phyloP scores from a whole-genome alignment of 2,329 filamentous ascomycete species.

The Penicillium sp. region DNA sequence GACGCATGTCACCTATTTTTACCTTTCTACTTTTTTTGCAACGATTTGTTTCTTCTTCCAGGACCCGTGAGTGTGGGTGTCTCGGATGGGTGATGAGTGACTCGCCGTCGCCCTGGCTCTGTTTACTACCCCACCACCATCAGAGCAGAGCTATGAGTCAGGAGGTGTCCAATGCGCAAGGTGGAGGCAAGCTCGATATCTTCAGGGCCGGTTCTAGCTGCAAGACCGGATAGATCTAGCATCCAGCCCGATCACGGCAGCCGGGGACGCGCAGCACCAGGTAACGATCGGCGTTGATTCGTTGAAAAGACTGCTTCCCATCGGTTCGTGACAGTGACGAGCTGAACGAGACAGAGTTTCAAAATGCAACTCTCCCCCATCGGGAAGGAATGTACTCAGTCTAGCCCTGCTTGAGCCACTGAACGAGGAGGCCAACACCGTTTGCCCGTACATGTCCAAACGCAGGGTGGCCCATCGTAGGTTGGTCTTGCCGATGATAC shows the following conservation, averaged over 20 bases:
- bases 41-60: background rate
- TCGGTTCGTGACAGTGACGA: background rate
- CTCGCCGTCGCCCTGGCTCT: background rate
- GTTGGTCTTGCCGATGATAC: conserved; percentile 15
- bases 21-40: background rate
- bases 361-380: background rate
- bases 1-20: conserved; percentile 10
- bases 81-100: conserved; percentile 17
- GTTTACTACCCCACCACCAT: conserved; percentile 11
- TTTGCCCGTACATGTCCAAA: background rate
- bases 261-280: background rate
- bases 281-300: background rate
- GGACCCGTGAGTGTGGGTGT: conserved; percentile 13
- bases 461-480: background rate
- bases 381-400: conserved; percentile 5
- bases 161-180: conserved; percentile 3
- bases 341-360: background rate
- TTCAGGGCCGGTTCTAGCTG: background rate
- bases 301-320: background rate
- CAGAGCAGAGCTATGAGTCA: conserved; percentile 12
- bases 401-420: background rate
- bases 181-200: background rate
- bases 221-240: conserved; percentile 2
- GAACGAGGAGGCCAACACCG: background rate
- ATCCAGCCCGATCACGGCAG: background rate